phyloP scores from a whole-genome alignment of 768 basidiomycete genomes.

The Cystofilobasidium macerans region DNA sequence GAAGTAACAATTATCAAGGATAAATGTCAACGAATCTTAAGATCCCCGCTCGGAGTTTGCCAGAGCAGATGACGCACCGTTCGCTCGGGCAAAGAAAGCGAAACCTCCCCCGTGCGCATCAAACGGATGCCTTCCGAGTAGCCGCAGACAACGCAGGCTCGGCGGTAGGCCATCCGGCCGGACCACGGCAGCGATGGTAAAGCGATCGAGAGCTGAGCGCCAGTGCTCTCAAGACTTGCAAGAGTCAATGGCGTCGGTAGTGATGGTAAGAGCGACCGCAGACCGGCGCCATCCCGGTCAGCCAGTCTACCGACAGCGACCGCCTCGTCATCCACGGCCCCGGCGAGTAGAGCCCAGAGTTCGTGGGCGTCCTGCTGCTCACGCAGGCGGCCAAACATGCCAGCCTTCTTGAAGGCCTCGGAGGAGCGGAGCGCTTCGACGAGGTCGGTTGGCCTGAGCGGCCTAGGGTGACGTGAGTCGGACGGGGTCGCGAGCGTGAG shows the following conservation, averaged over 20 bases:
- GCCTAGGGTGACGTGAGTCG: constrained; percentile 1
- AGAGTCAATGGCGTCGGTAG: neutral
- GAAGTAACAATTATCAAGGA: neutral
- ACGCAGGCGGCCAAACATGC: constrained; percentile 20
- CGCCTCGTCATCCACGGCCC: constrained; percentile 17
- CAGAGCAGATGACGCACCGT: neutral
- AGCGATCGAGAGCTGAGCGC: too few relatives aligned
- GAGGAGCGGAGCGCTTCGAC: constrained; percentile 17
- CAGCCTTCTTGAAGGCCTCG: constrained; percentile 3
- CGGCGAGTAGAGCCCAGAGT: constrained; percentile 17
- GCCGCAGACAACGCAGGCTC: constrained; percentile 18
- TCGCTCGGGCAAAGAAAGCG: constrained; percentile 10
- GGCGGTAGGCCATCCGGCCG: constrained; percentile 20
- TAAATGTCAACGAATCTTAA: neutral
- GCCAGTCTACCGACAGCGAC: neutral
- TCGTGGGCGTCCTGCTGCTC: constrained; percentile 27
- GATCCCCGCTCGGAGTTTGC: neutral
- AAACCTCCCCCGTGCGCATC: constrained; percentile 13
- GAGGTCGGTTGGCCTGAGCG: constrained; percentile 19
- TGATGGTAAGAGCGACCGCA: neutral
- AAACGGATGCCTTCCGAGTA: constrained; percentile 25
- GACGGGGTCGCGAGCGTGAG: constrained; percentile 10
- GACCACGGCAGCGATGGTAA: constrained; percentile 14
- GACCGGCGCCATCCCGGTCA: neutral
- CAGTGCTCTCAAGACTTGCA: too few relatives aligned